Evolutionary conservation across 108 stramenopile genomes (phyloP).

Genomic region (Epithemia pelagica): DNA sequence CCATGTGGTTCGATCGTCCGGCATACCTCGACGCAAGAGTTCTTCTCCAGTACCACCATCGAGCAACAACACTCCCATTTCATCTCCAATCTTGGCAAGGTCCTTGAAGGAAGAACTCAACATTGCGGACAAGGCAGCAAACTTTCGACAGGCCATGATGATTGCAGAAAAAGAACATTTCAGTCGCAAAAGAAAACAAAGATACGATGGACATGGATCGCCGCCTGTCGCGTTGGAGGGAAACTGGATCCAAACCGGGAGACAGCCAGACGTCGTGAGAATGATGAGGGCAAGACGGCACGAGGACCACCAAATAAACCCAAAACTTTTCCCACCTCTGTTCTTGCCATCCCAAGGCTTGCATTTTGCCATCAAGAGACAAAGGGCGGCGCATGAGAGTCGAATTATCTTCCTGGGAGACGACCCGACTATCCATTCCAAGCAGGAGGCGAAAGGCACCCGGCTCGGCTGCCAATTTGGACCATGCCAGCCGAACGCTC

Average conservation of each 20-base stretch:
- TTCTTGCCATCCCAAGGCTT: too few species aligned
- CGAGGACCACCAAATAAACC: too few species aligned
- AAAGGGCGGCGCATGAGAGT: slow-evolving; percentile 1
- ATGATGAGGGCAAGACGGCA: too few species aligned
- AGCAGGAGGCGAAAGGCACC: neutral
- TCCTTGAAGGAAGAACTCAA: neutral
- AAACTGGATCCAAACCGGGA: too few species aligned
- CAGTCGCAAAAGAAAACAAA: neutral
- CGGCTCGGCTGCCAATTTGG: too few species aligned
- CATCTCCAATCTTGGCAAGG: neutral
- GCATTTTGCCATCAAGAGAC: too few species aligned
- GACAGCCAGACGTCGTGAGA: too few species aligned
- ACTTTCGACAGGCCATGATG: neutral
- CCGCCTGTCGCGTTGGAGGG: too few species aligned
- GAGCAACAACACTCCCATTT: slow-evolving; percentile 28
- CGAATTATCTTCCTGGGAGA: slow-evolving; percentile 4
- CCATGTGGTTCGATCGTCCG: slow-evolving; percentile 78
- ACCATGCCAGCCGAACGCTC: too few species aligned
- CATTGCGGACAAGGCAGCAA: neutral
- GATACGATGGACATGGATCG: neutral
- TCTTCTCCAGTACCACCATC: slow-evolving; percentile 86
- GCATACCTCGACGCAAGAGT: slow-evolving; percentile 63
- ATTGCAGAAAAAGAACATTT: neutral
- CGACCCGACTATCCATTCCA: slow-evolving; percentile 2
- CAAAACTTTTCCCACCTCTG: too few species aligned